A percentile compares a stretch with the other conserved stretches of the same genome.
These are phyloP conservation scores for Hypericum perforatum DNA, from an alignment of 345 rosid species.

Conservation along the genomic window DNA sequence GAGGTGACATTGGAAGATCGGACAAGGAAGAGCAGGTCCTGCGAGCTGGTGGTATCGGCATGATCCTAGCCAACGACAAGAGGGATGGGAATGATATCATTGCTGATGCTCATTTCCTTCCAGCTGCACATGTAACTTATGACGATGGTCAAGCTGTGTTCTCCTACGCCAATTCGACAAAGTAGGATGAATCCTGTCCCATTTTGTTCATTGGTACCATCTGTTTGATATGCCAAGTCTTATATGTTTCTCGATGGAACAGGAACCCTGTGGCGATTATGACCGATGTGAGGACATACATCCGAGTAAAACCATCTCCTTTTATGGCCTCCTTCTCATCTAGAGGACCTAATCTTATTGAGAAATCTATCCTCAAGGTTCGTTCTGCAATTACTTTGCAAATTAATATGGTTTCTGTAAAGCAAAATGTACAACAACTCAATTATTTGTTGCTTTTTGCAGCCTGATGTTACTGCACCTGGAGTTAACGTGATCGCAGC, in stretches of 20 bases:
- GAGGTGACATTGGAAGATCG: not conserved
- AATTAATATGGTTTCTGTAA: too few species aligned
- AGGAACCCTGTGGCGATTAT: slow-evolving; percentile 29
- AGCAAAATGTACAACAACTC: too few species aligned
- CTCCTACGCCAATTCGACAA: not conserved
- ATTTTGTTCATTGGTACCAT: not conserved
- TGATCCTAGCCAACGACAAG: slow-evolving; percentile 14
- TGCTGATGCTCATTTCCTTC: not conserved
- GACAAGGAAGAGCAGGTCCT: slow-evolving; percentile 9
- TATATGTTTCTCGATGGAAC: not conserved
- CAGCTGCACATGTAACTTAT: not conserved
- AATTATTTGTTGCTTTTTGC: not conserved
- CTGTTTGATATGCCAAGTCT: too few species aligned
- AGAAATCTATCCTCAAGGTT: slow-evolving; percentile 37
- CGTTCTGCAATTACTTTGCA: not conserved
- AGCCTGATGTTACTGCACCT: slow-evolving; percentile 5
- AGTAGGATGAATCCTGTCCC: not conserved
- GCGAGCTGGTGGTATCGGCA: slow-evolving; percentile 14
- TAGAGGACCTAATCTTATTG: slow-evolving; percentile 28
- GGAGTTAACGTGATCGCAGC: not conserved
- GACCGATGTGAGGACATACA: slow-evolving; percentile 4
- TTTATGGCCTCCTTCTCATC: slow-evolving; percentile 27
- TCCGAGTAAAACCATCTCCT: slow-evolving; percentile 17
- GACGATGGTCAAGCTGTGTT: not conserved
- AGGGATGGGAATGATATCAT: not conserved